Percentiles rank a stretch among this genome's conserved stretches.
phyloP scores from a whole-genome alignment of 768 basidiomycete genomes.

The Mycena polygramma region DNA sequence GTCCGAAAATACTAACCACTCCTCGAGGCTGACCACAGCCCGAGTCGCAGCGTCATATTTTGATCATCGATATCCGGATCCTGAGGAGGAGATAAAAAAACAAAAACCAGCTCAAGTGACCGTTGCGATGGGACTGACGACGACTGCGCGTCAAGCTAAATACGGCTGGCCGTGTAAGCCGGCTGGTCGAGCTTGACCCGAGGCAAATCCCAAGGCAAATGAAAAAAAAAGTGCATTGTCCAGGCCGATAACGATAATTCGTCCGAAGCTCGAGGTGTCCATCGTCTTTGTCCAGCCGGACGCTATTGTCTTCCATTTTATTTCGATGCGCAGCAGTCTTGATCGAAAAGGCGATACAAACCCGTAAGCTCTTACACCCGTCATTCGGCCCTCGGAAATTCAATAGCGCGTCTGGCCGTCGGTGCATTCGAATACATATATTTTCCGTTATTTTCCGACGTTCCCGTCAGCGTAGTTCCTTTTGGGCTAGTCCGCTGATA shows the following conservation, averaged over 20 bases:
- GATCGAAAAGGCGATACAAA: neutral
- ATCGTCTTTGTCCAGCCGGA: slow-evolving; percentile 8
- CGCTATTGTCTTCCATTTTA: neutral
- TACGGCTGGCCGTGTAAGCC: neutral
- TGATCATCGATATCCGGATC: slow-evolving; percentile 12
- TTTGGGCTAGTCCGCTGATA: no score
- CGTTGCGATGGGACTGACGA: slow-evolving; percentile 11
- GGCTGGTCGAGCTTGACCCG: no score
- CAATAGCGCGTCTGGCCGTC: neutral
- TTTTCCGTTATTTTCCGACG: no score
- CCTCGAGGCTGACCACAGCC: slow-evolving; percentile 19
- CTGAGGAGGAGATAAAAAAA: neutral
- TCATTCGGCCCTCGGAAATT: neutral
- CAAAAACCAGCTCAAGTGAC: neutral
- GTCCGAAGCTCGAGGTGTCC: neutral
- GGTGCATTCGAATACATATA: no score
- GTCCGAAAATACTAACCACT: neutral
- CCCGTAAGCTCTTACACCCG: neutral
- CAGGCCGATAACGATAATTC: neutral
- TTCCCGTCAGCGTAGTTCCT: no score
- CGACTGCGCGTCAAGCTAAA: neutral
- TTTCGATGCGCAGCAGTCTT: slow-evolving; percentile 4
- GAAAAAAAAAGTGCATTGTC: neutral
- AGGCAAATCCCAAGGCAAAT: slow-evolving; percentile 17
- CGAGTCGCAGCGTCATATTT: slow-evolving; percentile 1